These are phyloP conservation scores for Pelargonium myrrhifolium DNA, from an alignment of 441 rosid species.

Conservation along the genomic window DNA sequence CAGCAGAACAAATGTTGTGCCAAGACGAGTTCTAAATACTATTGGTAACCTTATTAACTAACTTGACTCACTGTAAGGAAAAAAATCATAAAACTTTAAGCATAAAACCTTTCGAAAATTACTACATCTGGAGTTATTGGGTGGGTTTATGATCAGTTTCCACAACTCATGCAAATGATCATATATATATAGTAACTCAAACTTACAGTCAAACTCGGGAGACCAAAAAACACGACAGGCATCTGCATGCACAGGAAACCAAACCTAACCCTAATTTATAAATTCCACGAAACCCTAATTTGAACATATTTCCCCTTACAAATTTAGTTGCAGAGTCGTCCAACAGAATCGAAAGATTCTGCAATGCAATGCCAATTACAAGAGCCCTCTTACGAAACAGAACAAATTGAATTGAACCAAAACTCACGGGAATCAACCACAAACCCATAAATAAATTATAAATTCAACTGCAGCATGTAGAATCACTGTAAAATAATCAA, in stretches of 20 bases:
- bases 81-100: background rate
- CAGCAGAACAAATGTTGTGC: background rate
- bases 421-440: background rate
- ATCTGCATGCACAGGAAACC: background rate
- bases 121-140: background rate
- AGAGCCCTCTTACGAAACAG: background rate
- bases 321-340: background rate
- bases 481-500: background rate
- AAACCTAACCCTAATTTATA: background rate
- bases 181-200: background rate
- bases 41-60: background rate
- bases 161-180: background rate
- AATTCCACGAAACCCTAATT: background rate
- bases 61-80: background rate
- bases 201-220: background rate
- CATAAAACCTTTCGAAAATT: background rate
- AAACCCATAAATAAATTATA: background rate
- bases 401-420: background rate
- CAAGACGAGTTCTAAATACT: background rate
- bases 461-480: background rate
- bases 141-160: background rate
- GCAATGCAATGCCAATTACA: background rate
- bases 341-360: too few species aligned
- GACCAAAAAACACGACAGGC: background rate
- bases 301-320: background rate